Evolutionary conservation across 805 yeast genomes (phyloP).

Genomic region (Myxozyma sirexii): DNA sequence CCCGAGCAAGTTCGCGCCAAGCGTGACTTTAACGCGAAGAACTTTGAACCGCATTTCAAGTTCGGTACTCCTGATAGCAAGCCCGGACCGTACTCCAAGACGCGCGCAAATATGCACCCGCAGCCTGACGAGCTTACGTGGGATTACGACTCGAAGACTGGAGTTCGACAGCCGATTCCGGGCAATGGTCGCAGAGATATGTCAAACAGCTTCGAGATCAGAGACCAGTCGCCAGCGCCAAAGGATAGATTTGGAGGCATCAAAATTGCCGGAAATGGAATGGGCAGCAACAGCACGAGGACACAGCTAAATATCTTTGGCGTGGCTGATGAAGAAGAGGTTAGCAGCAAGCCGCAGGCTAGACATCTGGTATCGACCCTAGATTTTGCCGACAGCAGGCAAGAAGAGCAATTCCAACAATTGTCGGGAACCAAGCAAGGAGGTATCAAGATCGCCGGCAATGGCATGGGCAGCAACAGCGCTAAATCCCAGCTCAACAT

Average conservation of each 20-base stretch:
- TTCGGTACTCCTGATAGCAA: slow-evolving; percentile 30
- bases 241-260: slow-evolving; percentile 16
- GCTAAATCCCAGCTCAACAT: slow-evolving; percentile 18
- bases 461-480: slow-evolving; percentile 29
- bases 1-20: slow-evolving; percentile 28
- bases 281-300: slow-evolving; percentile 21
- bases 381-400: neutral
- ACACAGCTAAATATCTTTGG: neutral
- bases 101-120: slow-evolving; percentile 32
- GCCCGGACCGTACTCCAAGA: slow-evolving; percentile 25
- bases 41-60: slow-evolving; percentile 27
- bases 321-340: neutral
- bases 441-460: slow-evolving; percentile 27
- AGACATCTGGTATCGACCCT: neutral
- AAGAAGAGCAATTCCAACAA: neutral
- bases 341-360: neutral
- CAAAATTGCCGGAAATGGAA: slow-evolving; percentile 27
- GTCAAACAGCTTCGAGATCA: slow-evolving; percentile 10
- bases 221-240: slow-evolving; percentile 22
- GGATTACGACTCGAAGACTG: slow-evolving; percentile 19
- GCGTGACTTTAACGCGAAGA: slow-evolving; percentile 17
- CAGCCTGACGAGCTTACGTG: slow-evolving; percentile 31
- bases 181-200: slow-evolving; percentile 24
- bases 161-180: slow-evolving; percentile 2
- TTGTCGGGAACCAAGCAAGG: neutral